phyloP scores from a whole-genome alignment of 2,329 filamentous ascomycete species.

The Colletotrichum sp. region DNA sequence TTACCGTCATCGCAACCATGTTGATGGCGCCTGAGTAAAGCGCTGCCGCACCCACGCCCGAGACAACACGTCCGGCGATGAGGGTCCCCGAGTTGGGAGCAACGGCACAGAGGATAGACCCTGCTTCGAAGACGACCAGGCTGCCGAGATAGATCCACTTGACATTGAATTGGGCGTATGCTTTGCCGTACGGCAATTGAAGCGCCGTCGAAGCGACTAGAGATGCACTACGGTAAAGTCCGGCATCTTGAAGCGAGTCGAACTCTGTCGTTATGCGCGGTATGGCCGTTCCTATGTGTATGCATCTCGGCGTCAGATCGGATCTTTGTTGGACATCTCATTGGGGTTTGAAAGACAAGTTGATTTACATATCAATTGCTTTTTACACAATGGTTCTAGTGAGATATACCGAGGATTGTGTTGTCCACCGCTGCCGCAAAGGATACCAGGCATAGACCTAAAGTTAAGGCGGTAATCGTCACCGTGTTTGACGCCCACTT shows the following conservation, averaged over 20 bases:
- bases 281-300: conserved; percentile 28
- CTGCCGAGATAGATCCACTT: conserved; percentile 45
- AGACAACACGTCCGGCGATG: conserved; percentile 57
- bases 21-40: conserved; percentile 55
- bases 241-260: conserved; percentile 19
- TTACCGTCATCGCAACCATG: conserved; percentile 43
- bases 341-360: not conserved
- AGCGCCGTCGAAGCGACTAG: conserved; percentile 20
- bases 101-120: conserved; percentile 47
- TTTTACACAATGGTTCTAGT: not conserved
- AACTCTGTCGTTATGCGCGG: conserved; percentile 23
- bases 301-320: conserved; percentile 35
- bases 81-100: conserved; percentile 53
- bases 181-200: conserved; percentile 58
- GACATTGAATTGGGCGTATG: conserved; percentile 60
- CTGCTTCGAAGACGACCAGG: conserved; percentile 48
- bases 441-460: not conserved
- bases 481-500: not conserved
- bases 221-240: not conserved
- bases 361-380: not conserved
- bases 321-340: not conserved
- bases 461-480: not conserved
- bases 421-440: not conserved
- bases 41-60: conserved; percentile 55
- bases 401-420: not conserved